Percentiles rank a stretch among this genome's conserved stretches.
Conservation (phyloP, 2,329 filamentous ascomycete species). For the Paracoccidioides brasiliensis region DNA sequence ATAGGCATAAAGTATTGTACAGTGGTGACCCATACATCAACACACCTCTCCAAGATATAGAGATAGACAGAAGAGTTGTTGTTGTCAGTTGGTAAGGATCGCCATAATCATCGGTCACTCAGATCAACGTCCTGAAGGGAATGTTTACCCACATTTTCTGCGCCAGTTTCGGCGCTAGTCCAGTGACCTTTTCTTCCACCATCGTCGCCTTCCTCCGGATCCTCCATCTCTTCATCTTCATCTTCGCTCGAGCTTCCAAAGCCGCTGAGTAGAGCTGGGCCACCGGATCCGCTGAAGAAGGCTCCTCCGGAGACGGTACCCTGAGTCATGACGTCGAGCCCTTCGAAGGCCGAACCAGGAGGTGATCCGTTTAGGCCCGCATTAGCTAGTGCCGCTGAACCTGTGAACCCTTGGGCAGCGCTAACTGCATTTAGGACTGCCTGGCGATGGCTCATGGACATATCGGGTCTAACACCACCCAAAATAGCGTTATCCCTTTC, state of each 20-base stretch:
- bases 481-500: slow-evolving; percentile 98
- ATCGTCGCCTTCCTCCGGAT: slow-evolving; percentile 53
- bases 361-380: slow-evolving; percentile 62
- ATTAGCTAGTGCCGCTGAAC: slow-evolving; percentile 60
- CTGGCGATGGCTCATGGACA: slow-evolving; percentile 66
- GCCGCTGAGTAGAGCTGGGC: slow-evolving; percentile 59
- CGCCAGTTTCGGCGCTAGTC: slow-evolving; percentile 35
- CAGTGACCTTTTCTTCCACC: slow-evolving; percentile 35
- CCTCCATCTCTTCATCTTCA: slow-evolving; percentile 85
- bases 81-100: background rate
- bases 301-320: slow-evolving; percentile 54
- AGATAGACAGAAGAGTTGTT: background rate
- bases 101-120: slow-evolving; percentile 39
- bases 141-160: slow-evolving; percentile 54
- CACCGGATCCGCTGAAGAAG: slow-evolving; percentile 58
- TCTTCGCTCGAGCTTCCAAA: slow-evolving; percentile 94
- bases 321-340: slow-evolving; percentile 54
- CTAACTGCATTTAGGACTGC: slow-evolving; percentile 50
- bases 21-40: slow-evolving; percentile 9
- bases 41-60: background rate
- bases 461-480: slow-evolving; percentile 83
- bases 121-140: slow-evolving; percentile 50
- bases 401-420: slow-evolving; percentile 43
- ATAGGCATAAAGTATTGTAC: slow-evolving; percentile 2
- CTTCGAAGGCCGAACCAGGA: slow-evolving; percentile 32